Evolutionary conservation across 2,329 filamentous ascomycete species (phyloP).

Genomic region (Ophiostoma ulmi): DNA sequence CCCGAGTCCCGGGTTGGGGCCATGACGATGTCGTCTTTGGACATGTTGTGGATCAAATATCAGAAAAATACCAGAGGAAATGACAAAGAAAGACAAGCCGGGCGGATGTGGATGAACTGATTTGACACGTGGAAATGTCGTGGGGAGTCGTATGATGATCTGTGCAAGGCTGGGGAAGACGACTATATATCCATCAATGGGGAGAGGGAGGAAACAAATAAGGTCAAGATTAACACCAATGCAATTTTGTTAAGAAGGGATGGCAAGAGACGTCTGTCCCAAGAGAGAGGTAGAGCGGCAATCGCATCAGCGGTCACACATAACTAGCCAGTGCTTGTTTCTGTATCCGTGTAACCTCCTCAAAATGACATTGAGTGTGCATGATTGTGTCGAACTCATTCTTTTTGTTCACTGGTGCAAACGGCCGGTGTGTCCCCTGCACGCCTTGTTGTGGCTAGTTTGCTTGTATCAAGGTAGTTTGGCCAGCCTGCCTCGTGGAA

Average conservation of each 20-base stretch:
- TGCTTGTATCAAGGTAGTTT: neutral
- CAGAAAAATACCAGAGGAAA: neutral
- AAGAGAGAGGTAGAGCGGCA: neutral
- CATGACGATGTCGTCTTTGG: conserved; percentile 22
- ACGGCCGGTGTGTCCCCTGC: neutral
- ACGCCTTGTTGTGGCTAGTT: neutral
- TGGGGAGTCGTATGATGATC: neutral
- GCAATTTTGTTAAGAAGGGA: neutral
- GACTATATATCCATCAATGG: neutral
- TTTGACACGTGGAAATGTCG: neutral
- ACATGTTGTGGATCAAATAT: neutral
- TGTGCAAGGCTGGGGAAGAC: neutral
- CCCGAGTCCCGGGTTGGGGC: conserved; percentile 21
- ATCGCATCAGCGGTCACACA: neutral
- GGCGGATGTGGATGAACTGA: neutral
- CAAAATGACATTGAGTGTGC: neutral
- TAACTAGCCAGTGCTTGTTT: conserved; percentile 2
- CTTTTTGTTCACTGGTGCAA: conserved; percentile 8
- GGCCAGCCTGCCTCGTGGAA: neutral
- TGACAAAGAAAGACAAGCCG: neutral
- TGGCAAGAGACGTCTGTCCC: neutral
- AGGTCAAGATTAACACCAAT: neutral
- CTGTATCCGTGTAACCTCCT: neutral
- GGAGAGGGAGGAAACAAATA: neutral
- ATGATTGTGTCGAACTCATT: neutral